Conservation (phyloP, 352 stramenopile genomes). For the Ophiocytium majus region DNA sequence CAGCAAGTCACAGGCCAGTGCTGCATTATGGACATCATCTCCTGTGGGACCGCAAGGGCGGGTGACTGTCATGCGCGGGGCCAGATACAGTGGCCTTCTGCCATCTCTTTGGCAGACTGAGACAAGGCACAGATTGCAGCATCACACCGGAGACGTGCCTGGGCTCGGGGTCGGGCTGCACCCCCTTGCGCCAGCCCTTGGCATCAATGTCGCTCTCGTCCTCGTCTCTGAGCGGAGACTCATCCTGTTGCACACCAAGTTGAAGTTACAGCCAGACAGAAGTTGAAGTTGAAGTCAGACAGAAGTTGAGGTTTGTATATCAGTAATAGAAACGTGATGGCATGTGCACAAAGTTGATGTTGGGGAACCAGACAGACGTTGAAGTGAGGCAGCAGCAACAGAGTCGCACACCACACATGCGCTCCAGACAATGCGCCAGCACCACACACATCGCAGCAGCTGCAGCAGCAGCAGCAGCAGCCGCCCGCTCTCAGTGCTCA, state of each 20-base stretch:
- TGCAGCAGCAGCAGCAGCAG: no score
- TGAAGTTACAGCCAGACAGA: neutral
- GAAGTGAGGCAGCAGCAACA: neutral
- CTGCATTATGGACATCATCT: no score
- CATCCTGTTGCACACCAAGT: conserved; percentile 24
- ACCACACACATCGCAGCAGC: no score
- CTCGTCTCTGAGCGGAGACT: conserved; percentile 37
- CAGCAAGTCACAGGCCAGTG: no score
- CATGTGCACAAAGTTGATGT: conserved; percentile 1
- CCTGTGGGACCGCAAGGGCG: no score
- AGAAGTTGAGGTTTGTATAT: neutral
- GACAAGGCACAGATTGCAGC: no score
- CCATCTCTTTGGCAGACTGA: no score
- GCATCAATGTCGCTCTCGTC: conserved; percentile 42
- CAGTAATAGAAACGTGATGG: conserved; percentile 1
- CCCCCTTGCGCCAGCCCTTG: conserved; percentile 10
- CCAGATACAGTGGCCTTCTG: no score
- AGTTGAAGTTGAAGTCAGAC: neutral
- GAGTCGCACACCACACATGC: no score
- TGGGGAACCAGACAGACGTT: neutral
- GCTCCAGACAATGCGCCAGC: no score
- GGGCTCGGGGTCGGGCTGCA: neutral
- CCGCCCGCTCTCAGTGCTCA: no score
- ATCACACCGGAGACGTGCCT: neutral
- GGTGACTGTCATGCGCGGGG: no score